Conservation (phyloP, 148 eudicot genomes). For the Silene latifolia region DNA sequence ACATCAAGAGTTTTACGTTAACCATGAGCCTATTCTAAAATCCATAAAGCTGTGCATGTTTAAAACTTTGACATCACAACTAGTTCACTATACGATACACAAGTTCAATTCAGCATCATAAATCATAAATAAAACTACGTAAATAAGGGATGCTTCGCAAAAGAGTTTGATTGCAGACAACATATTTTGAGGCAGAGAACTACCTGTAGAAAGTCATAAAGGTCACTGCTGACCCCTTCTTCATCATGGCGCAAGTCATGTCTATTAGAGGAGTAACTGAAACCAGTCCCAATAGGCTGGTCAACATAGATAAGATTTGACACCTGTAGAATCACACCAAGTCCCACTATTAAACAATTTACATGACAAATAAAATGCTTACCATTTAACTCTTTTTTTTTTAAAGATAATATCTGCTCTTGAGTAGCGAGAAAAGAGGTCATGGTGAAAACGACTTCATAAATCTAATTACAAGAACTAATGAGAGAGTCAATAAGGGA, state of each 20-base stretch:
- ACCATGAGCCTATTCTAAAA: background rate
- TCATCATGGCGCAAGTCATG: slow-evolving; percentile 73
- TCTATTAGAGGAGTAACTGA: slow-evolving; percentile 67
- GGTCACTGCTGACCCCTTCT: slow-evolving; percentile 71
- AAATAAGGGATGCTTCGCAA: background rate
- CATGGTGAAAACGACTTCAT: background rate
- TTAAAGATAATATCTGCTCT: background rate
- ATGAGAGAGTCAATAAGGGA: background rate
- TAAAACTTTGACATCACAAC: background rate
- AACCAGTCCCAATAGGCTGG: slow-evolving; percentile 90
- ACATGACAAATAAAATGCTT: background rate
- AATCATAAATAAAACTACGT: background rate
- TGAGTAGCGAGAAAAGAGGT: background rate
- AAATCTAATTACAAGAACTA: background rate
- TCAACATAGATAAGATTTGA: slow-evolving; percentile 79
- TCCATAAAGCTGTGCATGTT: background rate
- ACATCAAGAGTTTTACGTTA: background rate
- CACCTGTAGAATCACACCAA: slow-evolving; percentile 42
- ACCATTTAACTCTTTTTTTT: background rate
- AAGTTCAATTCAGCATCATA: slow-evolving; percentile 8
- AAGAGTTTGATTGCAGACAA: background rate
- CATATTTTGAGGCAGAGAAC: slow-evolving; percentile 7
- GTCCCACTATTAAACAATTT: background rate
- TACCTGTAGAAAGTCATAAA: slow-evolving; percentile 81
- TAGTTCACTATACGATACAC: background rate